Percentiles rank a stretch among this genome's conserved stretches.
phyloP scores from a whole-genome alignment of 2,329 filamentous ascomycete species.

The Calcarisporium arbuscula region DNA sequence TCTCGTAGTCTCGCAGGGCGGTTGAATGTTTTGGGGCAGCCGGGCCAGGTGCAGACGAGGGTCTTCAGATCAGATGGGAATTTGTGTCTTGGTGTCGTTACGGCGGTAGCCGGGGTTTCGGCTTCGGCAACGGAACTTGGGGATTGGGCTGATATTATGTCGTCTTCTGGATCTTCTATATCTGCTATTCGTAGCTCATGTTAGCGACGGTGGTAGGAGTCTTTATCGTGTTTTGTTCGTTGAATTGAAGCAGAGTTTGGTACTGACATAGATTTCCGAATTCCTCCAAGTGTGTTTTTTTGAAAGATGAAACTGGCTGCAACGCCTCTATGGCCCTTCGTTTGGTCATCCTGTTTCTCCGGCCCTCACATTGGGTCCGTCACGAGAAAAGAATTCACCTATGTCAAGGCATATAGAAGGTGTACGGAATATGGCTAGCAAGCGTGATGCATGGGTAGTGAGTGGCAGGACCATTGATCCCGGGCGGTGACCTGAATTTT shows the following conservation, averaged over 20 bases:
- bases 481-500: conserved; percentile 24
- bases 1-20: conserved; percentile 73
- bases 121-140: conserved; percentile 24
- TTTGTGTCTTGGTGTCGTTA: conserved; percentile 39
- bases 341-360: too few relatives aligned
- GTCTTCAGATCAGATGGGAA: conserved; percentile 71
- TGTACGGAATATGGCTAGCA: too few relatives aligned
- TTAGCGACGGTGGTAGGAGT: not conserved
- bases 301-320: conserved; percentile 18
- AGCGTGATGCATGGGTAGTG: too few relatives aligned
- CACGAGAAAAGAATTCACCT: too few relatives aligned
- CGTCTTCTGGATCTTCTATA: conserved; percentile 27
- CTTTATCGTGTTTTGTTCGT: not conserved
- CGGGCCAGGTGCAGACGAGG: conserved; percentile 65
- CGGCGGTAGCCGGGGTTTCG: conserved; percentile 25
- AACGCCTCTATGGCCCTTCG: conserved; percentile 19
- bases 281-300: conserved; percentile 16
- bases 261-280: conserved; percentile 17
- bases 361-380: too few relatives aligned
- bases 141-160: conserved; percentile 22
- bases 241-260: too few relatives aligned
- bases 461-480: too few relatives aligned
- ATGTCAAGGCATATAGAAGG: too few relatives aligned
- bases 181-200: conserved; percentile 14
- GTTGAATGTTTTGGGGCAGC: conserved; percentile 80